A percentile compares a stretch with the other conserved stretches of the same genome.
phyloP scores from a whole-genome alignment of 2,329 filamentous ascomycete genomes.

The Cladorrhinum sp. region DNA sequence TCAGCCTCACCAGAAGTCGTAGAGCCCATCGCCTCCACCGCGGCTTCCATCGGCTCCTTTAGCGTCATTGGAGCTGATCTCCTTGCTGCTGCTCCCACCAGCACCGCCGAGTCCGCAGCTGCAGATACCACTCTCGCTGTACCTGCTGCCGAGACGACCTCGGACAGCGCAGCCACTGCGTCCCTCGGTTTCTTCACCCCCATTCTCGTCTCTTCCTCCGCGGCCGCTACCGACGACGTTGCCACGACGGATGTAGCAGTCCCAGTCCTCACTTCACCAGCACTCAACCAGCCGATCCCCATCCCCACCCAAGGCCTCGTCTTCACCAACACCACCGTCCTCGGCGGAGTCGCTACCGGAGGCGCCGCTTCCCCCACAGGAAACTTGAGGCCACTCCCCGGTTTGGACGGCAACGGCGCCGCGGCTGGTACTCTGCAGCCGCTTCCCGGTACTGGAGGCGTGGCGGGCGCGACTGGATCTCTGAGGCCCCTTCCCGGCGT shows the following conservation, averaged over 20 bases:
- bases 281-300: not conserved
- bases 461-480: constrained; percentile 1
- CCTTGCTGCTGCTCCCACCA: not conserved
- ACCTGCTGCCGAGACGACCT: not conserved
- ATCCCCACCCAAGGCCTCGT: not conserved
- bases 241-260: not conserved
- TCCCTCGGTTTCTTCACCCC: constrained; percentile 1
- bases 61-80: not conserved
- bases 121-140: not conserved
- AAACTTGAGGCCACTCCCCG: not conserved
- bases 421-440: not conserved
- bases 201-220: not conserved
- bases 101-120: not conserved
- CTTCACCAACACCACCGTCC: not conserved
- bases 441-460: not conserved
- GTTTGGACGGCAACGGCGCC: not conserved
- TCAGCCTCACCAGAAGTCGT: not conserved
- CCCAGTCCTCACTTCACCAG: not conserved
- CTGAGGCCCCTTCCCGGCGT: constrained; percentile 1
- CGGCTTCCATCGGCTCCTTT: not conserved
- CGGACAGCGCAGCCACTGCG: not conserved
- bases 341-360: not conserved
- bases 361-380: constrained; percentile 3
- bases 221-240: not conserved
- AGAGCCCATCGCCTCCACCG: not conserved